phyloP scores from a whole-genome alignment of 805 yeast species.

The Saccharomyces mikatae region DNA sequence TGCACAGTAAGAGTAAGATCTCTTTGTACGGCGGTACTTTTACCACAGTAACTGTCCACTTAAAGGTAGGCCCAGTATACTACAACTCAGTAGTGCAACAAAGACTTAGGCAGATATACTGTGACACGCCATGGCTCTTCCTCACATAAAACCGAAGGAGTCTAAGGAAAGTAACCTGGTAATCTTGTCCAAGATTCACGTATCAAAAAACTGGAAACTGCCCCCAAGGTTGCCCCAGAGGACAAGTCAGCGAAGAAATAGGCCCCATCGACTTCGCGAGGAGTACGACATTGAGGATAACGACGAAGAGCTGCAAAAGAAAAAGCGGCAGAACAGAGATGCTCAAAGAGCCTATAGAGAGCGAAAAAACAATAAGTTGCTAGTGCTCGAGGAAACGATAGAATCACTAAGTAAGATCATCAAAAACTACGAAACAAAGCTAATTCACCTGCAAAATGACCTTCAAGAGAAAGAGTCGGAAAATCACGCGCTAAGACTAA shows the following conservation, averaged over 20 bases:
- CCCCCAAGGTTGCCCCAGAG: conserved; percentile 41
- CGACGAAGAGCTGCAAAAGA: conserved; percentile 73
- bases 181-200: conserved; percentile 6
- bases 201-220: conserved; percentile 20
- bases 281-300: background rate
- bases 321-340: conserved; percentile 84
- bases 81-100: background rate
- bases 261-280: background rate
- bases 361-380: conserved; percentile 73
- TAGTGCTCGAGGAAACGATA: conserved; percentile 54
- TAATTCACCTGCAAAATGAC: conserved; percentile 20
- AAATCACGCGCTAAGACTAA: conserved; percentile 7
- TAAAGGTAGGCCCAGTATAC: background rate
- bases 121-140: background rate
- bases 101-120: background rate
- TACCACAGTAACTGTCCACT: background rate
- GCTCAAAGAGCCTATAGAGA: conserved; percentile 90
- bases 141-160: conserved; percentile 17
- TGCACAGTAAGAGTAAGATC: background rate
- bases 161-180: conserved; percentile 44
- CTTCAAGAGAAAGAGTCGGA: conserved; percentile 26
- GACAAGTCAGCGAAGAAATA: background rate
- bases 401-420: conserved; percentile 35
- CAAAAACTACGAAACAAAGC: conserved; percentile 58
- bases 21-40: background rate